Percentiles rank a stretch among this genome's conserved stretches.
Evolutionary conservation across 805 yeast species (phyloP).

Genomic region (Ogataea philodendri): DNA sequence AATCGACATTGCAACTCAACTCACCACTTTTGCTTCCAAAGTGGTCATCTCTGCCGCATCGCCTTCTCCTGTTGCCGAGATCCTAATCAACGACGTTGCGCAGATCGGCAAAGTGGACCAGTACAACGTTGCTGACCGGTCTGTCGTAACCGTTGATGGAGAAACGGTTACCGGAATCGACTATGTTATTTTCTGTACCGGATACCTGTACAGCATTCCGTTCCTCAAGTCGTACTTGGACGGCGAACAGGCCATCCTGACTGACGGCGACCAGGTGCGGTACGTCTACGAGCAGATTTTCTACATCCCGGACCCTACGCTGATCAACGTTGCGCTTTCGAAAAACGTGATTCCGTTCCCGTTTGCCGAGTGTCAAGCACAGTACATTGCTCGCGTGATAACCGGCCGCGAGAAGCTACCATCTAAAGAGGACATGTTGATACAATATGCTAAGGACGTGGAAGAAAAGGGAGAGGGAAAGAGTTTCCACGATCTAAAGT

Average conservation of each 20-base stretch:
- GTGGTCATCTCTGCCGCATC: constrained; percentile 32
- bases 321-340: constrained; percentile 42
- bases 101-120: constrained; percentile 27
- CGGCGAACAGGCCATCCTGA: constrained; percentile 28
- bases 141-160: constrained; percentile 51
- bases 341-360: constrained; percentile 52
- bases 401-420: constrained; percentile 46
- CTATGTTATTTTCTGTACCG: constrained; percentile 66
- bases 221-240: constrained; percentile 42
- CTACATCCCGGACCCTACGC: constrained; percentile 44
- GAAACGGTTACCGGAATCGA: constrained; percentile 47
- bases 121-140: constrained; percentile 27
- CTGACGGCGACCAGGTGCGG: constrained; percentile 39
- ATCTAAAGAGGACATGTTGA: constrained; percentile 34
- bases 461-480: constrained; percentile 46
- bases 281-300: constrained; percentile 46
- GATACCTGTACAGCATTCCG: constrained; percentile 67
- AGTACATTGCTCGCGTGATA: constrained; percentile 40
- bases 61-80: constrained; percentile 31
- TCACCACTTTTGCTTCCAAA: constrained; percentile 30
- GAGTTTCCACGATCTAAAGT: constrained; percentile 50
- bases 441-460: constrained; percentile 34
- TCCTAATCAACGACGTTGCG: constrained; percentile 25
- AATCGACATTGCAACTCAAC: constrained; percentile 48
- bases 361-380: constrained; percentile 48